phyloP scores from a whole-genome alignment of 148 eudicot genomes.

The Cornus florida region DNA sequence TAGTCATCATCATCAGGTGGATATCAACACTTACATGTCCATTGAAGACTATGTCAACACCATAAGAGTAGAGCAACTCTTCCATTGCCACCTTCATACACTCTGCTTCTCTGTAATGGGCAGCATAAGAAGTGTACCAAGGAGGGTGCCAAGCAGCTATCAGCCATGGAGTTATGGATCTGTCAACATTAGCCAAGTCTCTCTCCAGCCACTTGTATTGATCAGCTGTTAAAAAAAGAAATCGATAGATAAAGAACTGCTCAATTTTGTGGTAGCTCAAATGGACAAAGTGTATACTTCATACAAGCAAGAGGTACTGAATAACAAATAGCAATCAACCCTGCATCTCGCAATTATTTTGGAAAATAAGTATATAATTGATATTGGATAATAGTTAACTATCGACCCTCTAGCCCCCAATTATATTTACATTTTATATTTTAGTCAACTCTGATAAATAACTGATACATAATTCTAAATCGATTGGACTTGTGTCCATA shows the following conservation, averaged over 20 bases:
- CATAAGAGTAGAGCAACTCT: constrained; percentile 70
- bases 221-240: constrained; percentile 45
- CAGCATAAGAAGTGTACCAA: constrained; percentile 83
- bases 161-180: constrained; percentile 88
- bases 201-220: constrained; percentile 94
- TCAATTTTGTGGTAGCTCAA: not conserved
- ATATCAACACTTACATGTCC: constrained; percentile 76
- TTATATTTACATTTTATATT: not conserved
- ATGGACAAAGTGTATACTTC: not conserved
- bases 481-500: not conserved
- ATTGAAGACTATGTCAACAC: constrained; percentile 85
- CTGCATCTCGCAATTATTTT: not conserved
- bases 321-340: not conserved
- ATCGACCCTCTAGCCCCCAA: not conserved
- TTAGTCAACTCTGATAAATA: not conserved
- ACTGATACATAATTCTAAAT: not conserved
- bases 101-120: constrained; percentile 95
- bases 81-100: constrained; percentile 98
- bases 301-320: not conserved
- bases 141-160: constrained; percentile 95
- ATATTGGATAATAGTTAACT: not conserved
- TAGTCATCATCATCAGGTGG: not conserved
- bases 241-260: not conserved
- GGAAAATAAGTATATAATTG: too few relatives aligned
- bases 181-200: constrained; percentile 81